Base-by-base conservation (phyloP, 768 basidiomycete species). In the Lactarius hengduanensis region DNA sequence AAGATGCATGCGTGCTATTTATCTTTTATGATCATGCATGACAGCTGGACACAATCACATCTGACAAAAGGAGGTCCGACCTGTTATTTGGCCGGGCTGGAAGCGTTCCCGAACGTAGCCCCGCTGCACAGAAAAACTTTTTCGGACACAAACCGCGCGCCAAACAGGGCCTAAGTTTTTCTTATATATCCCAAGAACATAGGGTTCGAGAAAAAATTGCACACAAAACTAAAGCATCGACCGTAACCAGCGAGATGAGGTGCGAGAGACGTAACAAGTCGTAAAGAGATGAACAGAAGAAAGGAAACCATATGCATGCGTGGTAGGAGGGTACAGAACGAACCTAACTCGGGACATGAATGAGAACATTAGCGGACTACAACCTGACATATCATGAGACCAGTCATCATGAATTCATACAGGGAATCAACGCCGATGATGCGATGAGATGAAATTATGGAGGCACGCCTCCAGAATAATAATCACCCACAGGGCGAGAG, bases 241-340 rank as follows among this genome's bases (percentile, higher is more conserved):
- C 66, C 66, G 66, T 59, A 41, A 63, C 62, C 62, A 63, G 66
- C 66, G 66, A 67, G 62, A 67, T 67, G 66, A 59, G 38, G 43
- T 63, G 57, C 57, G 32, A 59, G 20, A 61, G 58, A 32, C 66
- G 58, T 63, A 47, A 45, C 8, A 26, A 60, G 53, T 67, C 66
- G 62, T 67, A 55, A 67, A 54, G 40, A 63, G 40, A 55, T 66
- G 57, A 34, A 32, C 18, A 22, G 11, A 18, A 34, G 41, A 47
- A 50, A 50, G n/a, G 13, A 45, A 63, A 40, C 32, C 58, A 59
- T 59, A 43, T 41, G 62, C 58, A 57, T 60, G 62, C 32, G 34
- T 30, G 40, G n/a, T 58, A 41, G 47, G 40, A 41, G 47, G 40
- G 26, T 32, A 66, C 28, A 56, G 55, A 20, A 26, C 36, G 28